A percentile compares a stretch with the other conserved stretches of the same genome.
phyloP scores from a whole-genome alignment of 768 basidiomycete genomes.

The Termitomyces sp. region DNA sequence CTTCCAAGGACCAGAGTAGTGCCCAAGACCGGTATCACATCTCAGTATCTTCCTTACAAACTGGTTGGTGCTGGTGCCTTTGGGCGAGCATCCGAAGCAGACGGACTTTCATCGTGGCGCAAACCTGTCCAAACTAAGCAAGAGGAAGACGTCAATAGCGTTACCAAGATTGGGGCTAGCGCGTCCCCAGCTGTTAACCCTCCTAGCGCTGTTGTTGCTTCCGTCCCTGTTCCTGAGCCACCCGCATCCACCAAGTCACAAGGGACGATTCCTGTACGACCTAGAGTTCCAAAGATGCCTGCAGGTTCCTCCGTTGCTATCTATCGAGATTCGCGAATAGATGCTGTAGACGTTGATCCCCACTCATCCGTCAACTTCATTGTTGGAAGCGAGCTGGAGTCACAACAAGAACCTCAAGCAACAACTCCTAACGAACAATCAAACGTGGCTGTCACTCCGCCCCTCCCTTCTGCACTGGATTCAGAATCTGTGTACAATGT shows the following conservation, averaged over 20 bases:
- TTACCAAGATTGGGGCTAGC: slow-evolving; percentile 27
- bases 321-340: slow-evolving; percentile 58
- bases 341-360: slow-evolving; percentile 39
- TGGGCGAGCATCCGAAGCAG: slow-evolving; percentile 35
- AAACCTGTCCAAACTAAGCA: slow-evolving; percentile 23
- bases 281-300: slow-evolving; percentile 64
- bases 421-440: slow-evolving; percentile 17
- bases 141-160: slow-evolving; percentile 14
- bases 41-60: slow-evolving; percentile 15
- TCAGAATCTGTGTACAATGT: slow-evolving; percentile 2
- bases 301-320: slow-evolving; percentile 68
- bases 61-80: slow-evolving; percentile 29
- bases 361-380: slow-evolving; percentile 64
- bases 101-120: slow-evolving; percentile 39
- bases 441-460: slow-evolving; percentile 16
- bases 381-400: slow-evolving; percentile 69
- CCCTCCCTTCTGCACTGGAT: not conserved
- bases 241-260: slow-evolving; percentile 25
- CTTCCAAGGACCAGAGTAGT: slow-evolving; percentile 31
- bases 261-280: slow-evolving; percentile 25
- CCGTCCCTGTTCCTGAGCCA: slow-evolving; percentile 24
- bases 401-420: slow-evolving; percentile 17
- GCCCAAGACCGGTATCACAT: slow-evolving; percentile 25
- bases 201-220: slow-evolving; percentile 21
- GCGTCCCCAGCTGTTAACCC: slow-evolving; percentile 52